phyloP scores from a whole-genome alignment of 177 flowering plant genomes.

The Vitis hybrid region DNA sequence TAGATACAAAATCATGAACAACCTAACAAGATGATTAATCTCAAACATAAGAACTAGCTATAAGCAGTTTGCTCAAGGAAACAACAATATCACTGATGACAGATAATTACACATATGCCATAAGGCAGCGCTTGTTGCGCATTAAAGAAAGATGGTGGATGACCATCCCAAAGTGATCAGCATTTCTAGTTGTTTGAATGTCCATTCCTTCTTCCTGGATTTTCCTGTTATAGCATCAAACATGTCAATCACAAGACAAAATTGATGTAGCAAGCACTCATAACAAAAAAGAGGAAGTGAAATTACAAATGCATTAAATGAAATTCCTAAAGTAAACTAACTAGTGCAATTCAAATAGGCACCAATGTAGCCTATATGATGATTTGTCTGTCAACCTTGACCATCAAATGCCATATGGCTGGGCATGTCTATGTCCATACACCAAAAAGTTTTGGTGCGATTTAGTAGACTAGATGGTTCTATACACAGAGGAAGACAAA shows the following conservation, averaged over 20 bases:
- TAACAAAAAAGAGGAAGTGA: no score
- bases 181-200: conserved; percentile 68
- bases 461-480: no score
- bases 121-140: conserved; percentile 88
- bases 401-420: no score
- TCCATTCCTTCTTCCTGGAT: conserved; percentile 75
- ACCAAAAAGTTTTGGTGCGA: no score
- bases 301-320: no score
- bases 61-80: background rate
- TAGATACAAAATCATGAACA: conserved; percentile 11
- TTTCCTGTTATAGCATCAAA: conserved; percentile 43
- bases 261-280: background rate
- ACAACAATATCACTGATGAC: background rate
- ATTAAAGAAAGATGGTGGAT: conserved; percentile 81
- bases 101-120: conserved; percentile 74
- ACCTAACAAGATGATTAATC: background rate
- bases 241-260: conserved; percentile 4
- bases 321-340: no score
- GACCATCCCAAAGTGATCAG: conserved; percentile 86
- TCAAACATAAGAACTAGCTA: background rate
- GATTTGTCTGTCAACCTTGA: no score
- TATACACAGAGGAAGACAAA: no score
- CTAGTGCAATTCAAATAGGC: no score
- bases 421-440: no score
- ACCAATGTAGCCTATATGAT: no score